Conservation (phyloP, 495 filamentous ascomycete genomes). For the Copromyces sp. region DNA sequence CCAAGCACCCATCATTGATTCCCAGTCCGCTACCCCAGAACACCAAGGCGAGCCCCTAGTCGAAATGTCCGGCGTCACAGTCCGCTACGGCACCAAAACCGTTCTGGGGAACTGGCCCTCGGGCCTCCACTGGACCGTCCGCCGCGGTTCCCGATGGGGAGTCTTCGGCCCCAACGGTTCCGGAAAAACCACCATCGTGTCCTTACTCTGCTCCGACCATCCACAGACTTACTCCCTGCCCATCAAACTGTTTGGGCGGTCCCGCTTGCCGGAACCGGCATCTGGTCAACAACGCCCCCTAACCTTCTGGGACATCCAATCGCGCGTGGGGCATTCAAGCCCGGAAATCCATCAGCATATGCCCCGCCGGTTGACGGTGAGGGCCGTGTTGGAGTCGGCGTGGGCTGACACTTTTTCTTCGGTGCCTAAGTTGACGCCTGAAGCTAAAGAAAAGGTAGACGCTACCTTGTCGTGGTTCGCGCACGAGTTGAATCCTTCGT, state of each 20-base stretch:
- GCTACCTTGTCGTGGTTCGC: slow-evolving; percentile 64
- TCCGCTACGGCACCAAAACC: slow-evolving; percentile 67
- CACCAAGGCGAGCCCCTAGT: slow-evolving; percentile 52
- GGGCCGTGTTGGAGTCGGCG: slow-evolving; percentile 67
- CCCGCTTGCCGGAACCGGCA: slow-evolving; percentile 58
- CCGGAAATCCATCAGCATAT: slow-evolving; percentile 93
- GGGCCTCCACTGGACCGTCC: slow-evolving; percentile 75
- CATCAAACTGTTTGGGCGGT: slow-evolving; percentile 73
- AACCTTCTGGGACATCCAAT: slow-evolving; percentile 85
- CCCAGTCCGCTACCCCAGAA: background rate
- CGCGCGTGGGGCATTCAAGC: slow-evolving; percentile 80
- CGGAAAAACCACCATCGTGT: slow-evolving; percentile 87
- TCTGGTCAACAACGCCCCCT: slow-evolving; percentile 58
- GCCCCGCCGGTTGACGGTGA: slow-evolving; percentile 64
- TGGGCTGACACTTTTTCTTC: slow-evolving; percentile 81
- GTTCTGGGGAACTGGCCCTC: slow-evolving; percentile 70
- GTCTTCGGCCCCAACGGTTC: slow-evolving; percentile 86
- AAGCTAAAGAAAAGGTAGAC: slow-evolving; percentile 47
- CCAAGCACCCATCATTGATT: background rate
- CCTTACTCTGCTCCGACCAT: slow-evolving; percentile 88
- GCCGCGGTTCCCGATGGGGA: slow-evolving; percentile 77
- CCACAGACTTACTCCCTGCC: slow-evolving; percentile 87
- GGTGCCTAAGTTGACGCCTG: slow-evolving; percentile 49
- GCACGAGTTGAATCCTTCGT: slow-evolving; percentile 53
- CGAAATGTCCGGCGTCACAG: slow-evolving; percentile 72